Conservation (phyloP, 2,329 filamentous ascomycete species). For the Exophiala aquamarina region DNA sequence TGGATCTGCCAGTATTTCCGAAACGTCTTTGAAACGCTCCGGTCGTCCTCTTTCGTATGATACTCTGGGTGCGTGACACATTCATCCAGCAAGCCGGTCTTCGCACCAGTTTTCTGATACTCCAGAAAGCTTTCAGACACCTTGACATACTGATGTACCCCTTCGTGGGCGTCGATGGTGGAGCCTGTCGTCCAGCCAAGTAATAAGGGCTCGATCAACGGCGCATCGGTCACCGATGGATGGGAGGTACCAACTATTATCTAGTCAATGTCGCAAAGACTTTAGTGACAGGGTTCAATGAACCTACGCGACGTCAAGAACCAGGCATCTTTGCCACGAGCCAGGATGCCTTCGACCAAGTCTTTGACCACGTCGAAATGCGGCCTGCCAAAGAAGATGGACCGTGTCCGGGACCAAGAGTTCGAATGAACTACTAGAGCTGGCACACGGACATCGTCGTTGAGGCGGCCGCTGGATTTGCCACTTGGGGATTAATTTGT, state of each 20-base stretch:
- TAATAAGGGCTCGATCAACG: conserved; percentile 62
- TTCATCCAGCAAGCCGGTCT: conserved; percentile 51
- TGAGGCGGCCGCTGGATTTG: conserved; percentile 63
- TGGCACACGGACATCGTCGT: conserved; percentile 59
- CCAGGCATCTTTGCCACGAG: conserved; percentile 46
- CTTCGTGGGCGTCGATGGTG: conserved; percentile 56
- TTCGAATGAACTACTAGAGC: conserved; percentile 63
- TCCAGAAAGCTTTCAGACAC: conserved; percentile 58
- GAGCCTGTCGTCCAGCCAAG: conserved; percentile 63
- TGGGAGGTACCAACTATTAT: conserved; percentile 53
- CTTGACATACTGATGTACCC: conserved; percentile 61
- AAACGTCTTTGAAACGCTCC: conserved; percentile 1
- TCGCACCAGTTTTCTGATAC: conserved; percentile 45
- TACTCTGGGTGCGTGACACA: conserved; percentile 38
- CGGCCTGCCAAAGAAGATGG: conserved; percentile 61
- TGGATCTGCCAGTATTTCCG: conserved; percentile 19
- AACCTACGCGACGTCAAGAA: conserved; percentile 49
- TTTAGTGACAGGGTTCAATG: no score
- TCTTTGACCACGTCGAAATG: conserved; percentile 65
- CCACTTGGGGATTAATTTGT: conserved; percentile 39
- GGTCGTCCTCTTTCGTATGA: conserved; percentile 3
- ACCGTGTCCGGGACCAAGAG: conserved; percentile 60
- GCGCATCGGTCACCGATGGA: conserved; percentile 66
- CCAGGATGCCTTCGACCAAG: conserved; percentile 50
- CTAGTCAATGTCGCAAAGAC: no score